A percentile compares a stretch with the other conserved stretches of the same genome.
These are phyloP conservation scores for Spiraea crenata DNA, from an alignment of 331 rosid species.

Conservation along the genomic window DNA sequence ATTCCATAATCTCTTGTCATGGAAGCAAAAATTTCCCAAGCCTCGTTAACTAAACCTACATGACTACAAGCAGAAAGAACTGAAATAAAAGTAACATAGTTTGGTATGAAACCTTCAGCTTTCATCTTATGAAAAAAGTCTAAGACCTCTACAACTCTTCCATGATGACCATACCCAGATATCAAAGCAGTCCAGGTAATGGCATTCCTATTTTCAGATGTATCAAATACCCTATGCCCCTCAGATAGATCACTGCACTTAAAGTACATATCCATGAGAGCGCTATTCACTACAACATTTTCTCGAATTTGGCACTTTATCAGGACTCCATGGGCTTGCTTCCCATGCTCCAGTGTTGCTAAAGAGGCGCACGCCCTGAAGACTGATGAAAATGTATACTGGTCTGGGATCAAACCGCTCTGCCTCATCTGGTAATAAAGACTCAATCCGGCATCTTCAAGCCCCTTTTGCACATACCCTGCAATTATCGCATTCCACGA, in stretches of 20 bases:
- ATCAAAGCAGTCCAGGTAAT: slow-evolving; percentile 71
- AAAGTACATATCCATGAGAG: slow-evolving; percentile 78
- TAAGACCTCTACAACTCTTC: slow-evolving; percentile 58
- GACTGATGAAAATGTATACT: slow-evolving; percentile 71
- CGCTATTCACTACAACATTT: slow-evolving; percentile 68
- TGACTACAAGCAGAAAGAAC: slow-evolving; percentile 80
- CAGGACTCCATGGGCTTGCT: slow-evolving; percentile 68
- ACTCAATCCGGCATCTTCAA: slow-evolving; percentile 55
- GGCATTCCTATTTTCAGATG: slow-evolving; percentile 53
- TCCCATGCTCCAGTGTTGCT: slow-evolving; percentile 70
- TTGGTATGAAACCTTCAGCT: slow-evolving; percentile 62
- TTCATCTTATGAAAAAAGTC: slow-evolving; percentile 54
- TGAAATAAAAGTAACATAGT: slow-evolving; percentile 68
- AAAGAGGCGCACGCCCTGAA: slow-evolving; percentile 63
- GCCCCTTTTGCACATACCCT: slow-evolving; percentile 65
- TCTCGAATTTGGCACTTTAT: slow-evolving; percentile 57
- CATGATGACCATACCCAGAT: slow-evolving; percentile 74
- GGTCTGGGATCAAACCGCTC: slow-evolving; percentile 64
- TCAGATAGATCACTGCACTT: slow-evolving; percentile 59
- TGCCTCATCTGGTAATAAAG: slow-evolving; percentile 58
- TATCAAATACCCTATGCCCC: slow-evolving; percentile 51
- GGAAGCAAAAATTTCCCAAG: slow-evolving; percentile 55
- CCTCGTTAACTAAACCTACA: slow-evolving; percentile 66
- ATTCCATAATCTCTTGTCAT: slow-evolving; percentile 64
- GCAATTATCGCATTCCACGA: slow-evolving; percentile 80